Conservation (phyloP, 768 basidiomycete species). For the Termitomyces sp. region DNA sequence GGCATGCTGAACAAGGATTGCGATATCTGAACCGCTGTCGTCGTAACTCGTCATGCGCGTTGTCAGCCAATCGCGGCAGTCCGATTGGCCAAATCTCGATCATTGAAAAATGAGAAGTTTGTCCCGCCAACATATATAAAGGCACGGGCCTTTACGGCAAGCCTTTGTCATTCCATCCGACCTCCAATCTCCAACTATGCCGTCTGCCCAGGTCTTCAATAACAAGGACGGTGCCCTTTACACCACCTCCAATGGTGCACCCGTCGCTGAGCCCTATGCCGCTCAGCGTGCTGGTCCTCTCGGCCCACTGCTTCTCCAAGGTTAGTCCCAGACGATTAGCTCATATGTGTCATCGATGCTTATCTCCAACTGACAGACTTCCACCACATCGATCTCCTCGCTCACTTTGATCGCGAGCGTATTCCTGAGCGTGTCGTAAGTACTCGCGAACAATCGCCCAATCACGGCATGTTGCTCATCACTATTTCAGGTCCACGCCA, state of each 20-base stretch:
- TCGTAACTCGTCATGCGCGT: background rate
- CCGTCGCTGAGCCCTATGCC: constrained; percentile 72
- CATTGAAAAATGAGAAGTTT: background rate
- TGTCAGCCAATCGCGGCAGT: background rate
- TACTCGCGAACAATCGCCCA: constrained; percentile 7
- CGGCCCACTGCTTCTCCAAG: constrained; percentile 89
- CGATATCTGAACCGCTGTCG: background rate
- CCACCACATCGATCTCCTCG: constrained; percentile 84
- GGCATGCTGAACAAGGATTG: background rate
- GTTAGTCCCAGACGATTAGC: constrained; percentile 31
- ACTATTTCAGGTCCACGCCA: constrained; percentile 72
- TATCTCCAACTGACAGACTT: constrained; percentile 50
- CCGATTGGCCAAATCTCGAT: constrained; percentile 3
- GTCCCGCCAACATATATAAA: constrained; percentile 1
- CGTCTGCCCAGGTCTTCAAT: constrained; percentile 48
- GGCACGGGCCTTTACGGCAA: background rate
- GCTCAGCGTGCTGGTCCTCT: constrained; percentile 68
- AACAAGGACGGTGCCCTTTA: constrained; percentile 60
- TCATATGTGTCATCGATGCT: background rate
- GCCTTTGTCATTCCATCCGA: background rate
- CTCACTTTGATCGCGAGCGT: constrained; percentile 92
- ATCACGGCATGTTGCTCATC: constrained; percentile 22
- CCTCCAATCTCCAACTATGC: background rate
- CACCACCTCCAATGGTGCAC: constrained; percentile 84
- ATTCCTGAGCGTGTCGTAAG: constrained; percentile 91